phyloP scores from a whole-genome alignment of 1,284 basidiomycete genomes.

The Cryptococcus sp. region DNA sequence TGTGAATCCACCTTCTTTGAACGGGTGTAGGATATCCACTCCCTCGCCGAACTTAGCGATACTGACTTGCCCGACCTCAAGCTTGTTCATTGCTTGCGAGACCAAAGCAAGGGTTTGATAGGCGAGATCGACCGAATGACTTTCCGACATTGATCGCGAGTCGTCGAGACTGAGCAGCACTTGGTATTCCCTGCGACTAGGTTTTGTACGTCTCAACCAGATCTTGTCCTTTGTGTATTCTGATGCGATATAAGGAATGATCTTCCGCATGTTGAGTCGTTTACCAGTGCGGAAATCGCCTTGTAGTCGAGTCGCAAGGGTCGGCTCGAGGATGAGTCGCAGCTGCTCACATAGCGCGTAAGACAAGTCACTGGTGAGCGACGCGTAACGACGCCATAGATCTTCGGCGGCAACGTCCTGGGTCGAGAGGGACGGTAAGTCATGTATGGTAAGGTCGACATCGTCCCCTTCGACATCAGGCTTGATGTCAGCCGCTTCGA shows the following conservation, averaged over 20 bases:
- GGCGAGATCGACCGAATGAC: slow-evolving; percentile 88
- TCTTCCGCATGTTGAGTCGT: slow-evolving; percentile 98
- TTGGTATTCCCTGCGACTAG: slow-evolving; percentile 93
- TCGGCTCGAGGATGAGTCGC: slow-evolving; percentile 93
- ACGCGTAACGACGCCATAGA: slow-evolving; percentile 88
- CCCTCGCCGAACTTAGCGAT: slow-evolving; percentile 88
- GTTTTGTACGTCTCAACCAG: slow-evolving; percentile 93
- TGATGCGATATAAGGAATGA: slow-evolving; percentile 96
- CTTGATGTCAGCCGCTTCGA: slow-evolving; percentile 27
- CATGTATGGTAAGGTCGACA: slow-evolving; percentile 66
- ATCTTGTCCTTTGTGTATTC: slow-evolving; percentile 99
- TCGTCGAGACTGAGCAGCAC: slow-evolving; percentile 94
- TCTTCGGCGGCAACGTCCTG: slow-evolving; percentile 60
- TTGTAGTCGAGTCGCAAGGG: slow-evolving; percentile 87
- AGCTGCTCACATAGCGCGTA: slow-evolving; percentile 94
- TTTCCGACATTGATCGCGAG: slow-evolving; percentile 94
- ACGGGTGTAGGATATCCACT: slow-evolving; percentile 86
- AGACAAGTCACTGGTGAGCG: slow-evolving; percentile 86
- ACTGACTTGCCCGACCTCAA: slow-evolving; percentile 92
- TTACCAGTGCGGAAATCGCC: slow-evolving; percentile 99
- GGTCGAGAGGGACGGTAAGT: slow-evolving; percentile 48
- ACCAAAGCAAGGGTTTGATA: slow-evolving; percentile 94
- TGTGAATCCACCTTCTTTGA: slow-evolving; percentile 72
- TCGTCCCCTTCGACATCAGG: slow-evolving; percentile 41
- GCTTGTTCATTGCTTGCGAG: slow-evolving; percentile 81